These are phyloP conservation scores for Mycena vitilis DNA, from an alignment of 768 basidiomycete genomes.

Conservation along the genomic window DNA sequence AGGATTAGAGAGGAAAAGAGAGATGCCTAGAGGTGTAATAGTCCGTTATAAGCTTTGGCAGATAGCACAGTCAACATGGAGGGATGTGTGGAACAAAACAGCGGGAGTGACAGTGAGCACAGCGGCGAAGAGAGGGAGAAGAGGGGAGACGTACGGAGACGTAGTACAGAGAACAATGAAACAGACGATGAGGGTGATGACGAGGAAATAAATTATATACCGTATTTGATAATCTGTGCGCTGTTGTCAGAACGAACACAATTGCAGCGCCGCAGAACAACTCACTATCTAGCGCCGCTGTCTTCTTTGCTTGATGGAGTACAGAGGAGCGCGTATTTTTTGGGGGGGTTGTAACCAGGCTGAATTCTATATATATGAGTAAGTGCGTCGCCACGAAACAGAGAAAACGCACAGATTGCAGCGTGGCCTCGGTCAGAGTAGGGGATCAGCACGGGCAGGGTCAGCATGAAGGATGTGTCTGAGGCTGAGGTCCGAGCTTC, in stretches of 20 bases:
- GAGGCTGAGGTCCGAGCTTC: constrained; percentile 93
- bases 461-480: constrained; percentile 92
- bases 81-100: constrained; percentile 66
- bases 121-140: constrained; percentile 8
- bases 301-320: constrained; percentile 88
- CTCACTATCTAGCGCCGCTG: constrained; percentile 91
- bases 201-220: constrained; percentile 77
- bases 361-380: constrained; percentile 49
- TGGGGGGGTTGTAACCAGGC: constrained; percentile 97
- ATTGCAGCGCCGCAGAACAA: constrained; percentile 29
- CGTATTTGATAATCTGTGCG: constrained; percentile 82
- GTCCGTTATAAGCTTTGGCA: constrained; percentile 73
- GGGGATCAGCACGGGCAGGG: constrained; percentile 88
- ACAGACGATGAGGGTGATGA: constrained; percentile 77
- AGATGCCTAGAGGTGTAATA: constrained; percentile 33
- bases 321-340: constrained; percentile 93
- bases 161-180: constrained; percentile 83
- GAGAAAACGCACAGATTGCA: constrained; percentile 77
- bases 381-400: constrained; percentile 8
- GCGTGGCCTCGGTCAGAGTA: constrained; percentile 94
- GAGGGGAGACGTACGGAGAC: constrained; percentile 69
- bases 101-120: constrained; percentile 51
- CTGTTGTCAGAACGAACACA: constrained; percentile 6
- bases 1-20: constrained; percentile 22
- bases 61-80: constrained; percentile 74